A percentile compares a stretch with the other conserved stretches of the same genome.
Evolutionary conservation across 2,329 filamentous ascomycete genomes (phyloP).

Genomic region (Neonectria hederae): DNA sequence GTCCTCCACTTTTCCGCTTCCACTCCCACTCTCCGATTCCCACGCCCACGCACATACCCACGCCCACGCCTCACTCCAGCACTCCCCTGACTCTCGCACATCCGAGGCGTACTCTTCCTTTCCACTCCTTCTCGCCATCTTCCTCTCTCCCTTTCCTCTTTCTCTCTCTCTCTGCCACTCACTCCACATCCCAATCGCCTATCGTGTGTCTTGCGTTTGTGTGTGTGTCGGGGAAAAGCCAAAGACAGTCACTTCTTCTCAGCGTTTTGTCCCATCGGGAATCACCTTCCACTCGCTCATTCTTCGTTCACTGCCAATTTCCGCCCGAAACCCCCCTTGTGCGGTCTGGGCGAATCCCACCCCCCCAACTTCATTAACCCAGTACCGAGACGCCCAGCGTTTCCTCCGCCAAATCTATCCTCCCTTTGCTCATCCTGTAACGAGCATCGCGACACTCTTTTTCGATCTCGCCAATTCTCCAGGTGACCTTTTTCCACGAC

Average conservation of each 20-base stretch:
- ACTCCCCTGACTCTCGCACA: conserved; percentile 32
- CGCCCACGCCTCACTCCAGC: conserved; percentile 3
- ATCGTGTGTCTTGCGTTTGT: background rate
- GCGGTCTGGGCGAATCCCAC: conserved; percentile 26
- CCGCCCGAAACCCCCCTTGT: conserved; percentile 30
- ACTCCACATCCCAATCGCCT: conserved; percentile 14
- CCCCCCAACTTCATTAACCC: conserved; percentile 34
- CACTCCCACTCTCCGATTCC: background rate
- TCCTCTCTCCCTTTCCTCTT: conserved; percentile 12
- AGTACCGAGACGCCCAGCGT: conserved; percentile 41
- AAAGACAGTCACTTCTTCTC: conserved; percentile 23
- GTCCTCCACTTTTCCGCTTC: conserved; percentile 3
- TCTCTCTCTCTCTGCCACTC: conserved; percentile 28
- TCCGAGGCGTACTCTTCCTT: conserved; percentile 9
- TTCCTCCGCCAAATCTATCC: conserved; percentile 36
- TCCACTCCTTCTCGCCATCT: conserved; percentile 14
- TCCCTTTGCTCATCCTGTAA: conserved; percentile 39
- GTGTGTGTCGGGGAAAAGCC: conserved; percentile 18
- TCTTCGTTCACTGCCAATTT: conserved; percentile 31
- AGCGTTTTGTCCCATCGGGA: conserved; percentile 2
- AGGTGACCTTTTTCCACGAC: conserved; percentile 23
- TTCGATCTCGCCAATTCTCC: conserved; percentile 32
- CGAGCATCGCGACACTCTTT: conserved; percentile 42
- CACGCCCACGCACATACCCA: conserved; percentile 1
- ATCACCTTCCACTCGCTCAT: conserved; percentile 20